Evolutionary conservation across 768 basidiomycete species (phyloP).

Genomic region (Leccinum longicurvipes): DNA sequence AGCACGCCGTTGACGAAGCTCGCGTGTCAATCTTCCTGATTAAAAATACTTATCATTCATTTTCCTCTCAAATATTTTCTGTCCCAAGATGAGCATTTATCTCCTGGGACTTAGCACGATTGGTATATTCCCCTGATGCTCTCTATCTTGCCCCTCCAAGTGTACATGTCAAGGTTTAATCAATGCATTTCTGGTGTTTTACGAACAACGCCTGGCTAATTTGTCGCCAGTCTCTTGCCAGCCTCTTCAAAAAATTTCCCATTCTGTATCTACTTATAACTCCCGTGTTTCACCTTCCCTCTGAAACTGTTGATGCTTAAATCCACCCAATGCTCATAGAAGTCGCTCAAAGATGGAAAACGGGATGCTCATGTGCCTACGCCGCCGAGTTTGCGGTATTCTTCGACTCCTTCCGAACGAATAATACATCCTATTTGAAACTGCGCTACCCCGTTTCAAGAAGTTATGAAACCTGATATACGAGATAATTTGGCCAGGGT

Average conservation of each 20-base stretch:
- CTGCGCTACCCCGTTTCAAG: background rate
- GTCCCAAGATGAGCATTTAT: no score
- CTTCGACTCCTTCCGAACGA: background rate
- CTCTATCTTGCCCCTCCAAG: no score
- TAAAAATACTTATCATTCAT: no score
- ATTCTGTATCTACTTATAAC: background rate
- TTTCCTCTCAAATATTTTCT: no score
- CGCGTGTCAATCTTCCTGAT: no score
- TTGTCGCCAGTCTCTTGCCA: background rate
- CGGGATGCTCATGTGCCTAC: background rate
- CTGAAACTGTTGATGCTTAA: background rate
- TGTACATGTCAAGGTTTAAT: no score
- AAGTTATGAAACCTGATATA: background rate
- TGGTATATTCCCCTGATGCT: no score
- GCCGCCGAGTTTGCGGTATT: background rate
- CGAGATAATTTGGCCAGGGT: background rate
- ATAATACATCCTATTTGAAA: background rate
- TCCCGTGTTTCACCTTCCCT: background rate
- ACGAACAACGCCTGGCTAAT: background rate
- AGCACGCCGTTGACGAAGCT: no score
- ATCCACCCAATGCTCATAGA: background rate
- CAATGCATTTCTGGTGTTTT: no score
- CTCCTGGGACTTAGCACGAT: no score
- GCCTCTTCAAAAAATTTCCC: background rate
- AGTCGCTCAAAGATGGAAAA: background rate